Evolutionary conservation across 257 asterid genomes (phyloP).

Genomic region (Solanum piurae): DNA sequence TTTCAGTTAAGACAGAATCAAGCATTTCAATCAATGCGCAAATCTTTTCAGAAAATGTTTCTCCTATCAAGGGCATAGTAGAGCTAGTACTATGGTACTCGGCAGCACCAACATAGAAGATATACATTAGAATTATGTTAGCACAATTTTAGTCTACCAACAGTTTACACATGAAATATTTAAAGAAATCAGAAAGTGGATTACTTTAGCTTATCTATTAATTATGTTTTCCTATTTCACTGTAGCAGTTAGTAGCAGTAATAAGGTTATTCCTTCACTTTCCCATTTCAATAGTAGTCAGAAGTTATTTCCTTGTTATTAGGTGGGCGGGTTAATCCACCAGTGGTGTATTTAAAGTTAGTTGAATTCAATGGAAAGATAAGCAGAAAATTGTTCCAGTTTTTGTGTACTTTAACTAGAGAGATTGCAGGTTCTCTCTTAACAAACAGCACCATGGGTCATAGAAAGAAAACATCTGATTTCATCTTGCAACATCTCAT

Average conservation of each 20-base stretch:
- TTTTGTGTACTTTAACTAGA: not conserved
- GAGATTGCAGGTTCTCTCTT: not conserved
- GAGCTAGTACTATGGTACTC: not conserved
- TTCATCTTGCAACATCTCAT: not conserved
- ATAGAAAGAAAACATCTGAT: not conserved
- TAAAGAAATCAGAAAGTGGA: not conserved
- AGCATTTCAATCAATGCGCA: not conserved
- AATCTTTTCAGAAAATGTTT: not conserved
- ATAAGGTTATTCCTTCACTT: not conserved
- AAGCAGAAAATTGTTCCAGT: not conserved
- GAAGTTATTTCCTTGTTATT: not conserved
- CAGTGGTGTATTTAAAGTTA: not conserved
- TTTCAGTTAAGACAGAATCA: conserved; percentile 3
- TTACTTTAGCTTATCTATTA: not conserved
- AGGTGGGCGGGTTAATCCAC: not conserved
- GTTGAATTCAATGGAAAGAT: not conserved
- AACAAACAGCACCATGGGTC: not conserved
- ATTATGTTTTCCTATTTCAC: not conserved
- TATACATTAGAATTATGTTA: not conserved
- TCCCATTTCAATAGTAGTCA: not conserved
- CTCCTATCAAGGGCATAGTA: not conserved
- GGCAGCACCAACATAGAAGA: not conserved
- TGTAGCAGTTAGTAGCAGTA: not conserved
- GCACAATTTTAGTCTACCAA: not conserved
- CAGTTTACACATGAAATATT: not conserved